Base-by-base conservation (phyloP, 2,329 filamentous ascomycete species). In the Exophiala spinifera region DNA sequence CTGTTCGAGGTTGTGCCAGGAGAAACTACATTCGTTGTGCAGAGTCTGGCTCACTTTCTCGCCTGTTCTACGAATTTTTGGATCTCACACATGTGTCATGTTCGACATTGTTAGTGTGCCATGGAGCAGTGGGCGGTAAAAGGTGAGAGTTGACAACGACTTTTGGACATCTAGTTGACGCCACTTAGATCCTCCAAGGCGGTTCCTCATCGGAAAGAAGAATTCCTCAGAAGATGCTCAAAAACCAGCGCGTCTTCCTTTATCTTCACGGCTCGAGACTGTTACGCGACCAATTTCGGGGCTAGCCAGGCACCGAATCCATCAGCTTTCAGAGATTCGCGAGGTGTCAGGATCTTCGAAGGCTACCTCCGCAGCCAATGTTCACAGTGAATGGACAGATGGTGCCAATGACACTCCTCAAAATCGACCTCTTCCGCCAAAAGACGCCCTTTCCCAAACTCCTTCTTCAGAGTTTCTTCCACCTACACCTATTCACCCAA, bases 261-360 rank as follows among this genome's bases (percentile, higher is more conserved):
- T 61, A 17, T 43, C 51, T 33, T 19, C 53, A 21, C 56, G 46
- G 13, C 40, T 60, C n/a, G 56, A 63, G 19, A 45, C 47, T 11
- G 54, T 58, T 44, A 49, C 46, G 3, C 43, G 57, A 19, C 60
- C 60, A 15, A 53, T 57, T 31, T 59, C 60, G 21, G 61, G 58
- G 31, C 39, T 60, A 39, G 57, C 60, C 17, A 42, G 49, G 39
- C 57, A 58, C 44, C 60, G 57, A 23, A 47, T 59, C 15, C 54
- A 60, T 42, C 57, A 57, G 39, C 53, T 63, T 21, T 62, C 61
- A 11, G 55, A 61, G 7, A 63, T 63, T 51, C 57, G 55, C 15
- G 61, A 63, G 50, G 56, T 53, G 7, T 63, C 61, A 19, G 43
- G 37, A 7, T 63, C 61, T 23, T 59, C 61, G 8, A 58, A 50